phyloP scores from a whole-genome alignment of 805 yeast species.

The Candida gorgasii region DNA sequence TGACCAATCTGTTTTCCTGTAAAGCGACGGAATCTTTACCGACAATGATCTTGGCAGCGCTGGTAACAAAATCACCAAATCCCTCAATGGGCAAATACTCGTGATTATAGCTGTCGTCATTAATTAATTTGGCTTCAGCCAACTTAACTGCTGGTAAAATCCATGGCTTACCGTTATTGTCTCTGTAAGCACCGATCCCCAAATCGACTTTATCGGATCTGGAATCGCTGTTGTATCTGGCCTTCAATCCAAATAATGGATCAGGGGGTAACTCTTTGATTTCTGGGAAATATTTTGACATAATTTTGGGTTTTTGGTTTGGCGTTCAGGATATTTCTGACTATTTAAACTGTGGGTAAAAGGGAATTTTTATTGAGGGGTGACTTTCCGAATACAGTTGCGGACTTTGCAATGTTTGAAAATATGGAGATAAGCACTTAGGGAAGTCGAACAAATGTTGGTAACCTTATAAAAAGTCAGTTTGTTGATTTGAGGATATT shows the following conservation, averaged over 20 bases:
- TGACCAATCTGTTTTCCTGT: slow-evolving; percentile 49
- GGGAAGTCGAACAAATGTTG: not conserved
- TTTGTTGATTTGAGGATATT: not conserved
- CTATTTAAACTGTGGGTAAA: slow-evolving; percentile 8
- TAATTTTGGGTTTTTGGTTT: slow-evolving; percentile 14
- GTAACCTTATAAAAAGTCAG: not conserved
- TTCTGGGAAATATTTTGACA: slow-evolving; percentile 45
- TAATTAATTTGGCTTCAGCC: slow-evolving; percentile 67
- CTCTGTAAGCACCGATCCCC: slow-evolving; percentile 82
- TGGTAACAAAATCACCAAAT: slow-evolving; percentile 60
- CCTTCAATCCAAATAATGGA: slow-evolving; percentile 81
- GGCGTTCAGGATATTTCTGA: not conserved
- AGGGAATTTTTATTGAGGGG: slow-evolving; percentile 4
- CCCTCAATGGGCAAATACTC: slow-evolving; percentile 89
- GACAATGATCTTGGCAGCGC: slow-evolving; percentile 72
- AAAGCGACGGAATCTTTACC: slow-evolving; percentile 61
- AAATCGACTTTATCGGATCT: slow-evolving; percentile 74
- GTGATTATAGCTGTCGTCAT: slow-evolving; percentile 68
- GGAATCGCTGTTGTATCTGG: slow-evolving; percentile 58
- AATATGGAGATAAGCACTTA: slow-evolving; percentile 4
- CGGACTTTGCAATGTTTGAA: slow-evolving; percentile 2
- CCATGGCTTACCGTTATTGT: slow-evolving; percentile 70
- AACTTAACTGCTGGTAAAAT: slow-evolving; percentile 64
- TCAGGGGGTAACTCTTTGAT: slow-evolving; percentile 77
- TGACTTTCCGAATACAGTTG: slow-evolving; percentile 7